These are phyloP conservation scores for Echium plantagineum DNA, from an alignment of 257 asterid genomes.

Conservation along the genomic window DNA sequence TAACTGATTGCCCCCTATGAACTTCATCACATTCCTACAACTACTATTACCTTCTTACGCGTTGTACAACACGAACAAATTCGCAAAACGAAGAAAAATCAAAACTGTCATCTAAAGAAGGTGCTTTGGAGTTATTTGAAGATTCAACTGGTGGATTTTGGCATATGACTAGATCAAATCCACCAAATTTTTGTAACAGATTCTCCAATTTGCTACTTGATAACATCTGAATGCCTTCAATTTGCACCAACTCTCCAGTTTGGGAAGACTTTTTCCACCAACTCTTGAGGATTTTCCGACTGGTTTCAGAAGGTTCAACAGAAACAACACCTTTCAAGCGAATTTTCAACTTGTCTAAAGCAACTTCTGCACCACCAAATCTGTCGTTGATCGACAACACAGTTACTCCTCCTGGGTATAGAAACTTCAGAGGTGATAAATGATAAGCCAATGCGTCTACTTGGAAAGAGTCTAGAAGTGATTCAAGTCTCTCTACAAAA, in stretches of 20 bases:
- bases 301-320: slow-evolving; percentile 51
- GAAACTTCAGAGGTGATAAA: slow-evolving; percentile 45
- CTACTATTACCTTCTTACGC: slow-evolving; percentile 32
- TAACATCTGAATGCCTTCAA: slow-evolving; percentile 36
- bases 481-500: slow-evolving; percentile 41
- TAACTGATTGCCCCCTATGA: no score
- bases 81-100: slow-evolving; percentile 58
- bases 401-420: slow-evolving; percentile 47
- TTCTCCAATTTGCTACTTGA: slow-evolving; percentile 39
- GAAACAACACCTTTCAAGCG: slow-evolving; percentile 52
- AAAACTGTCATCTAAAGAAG: slow-evolving; percentile 19
- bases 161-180: slow-evolving; percentile 58
- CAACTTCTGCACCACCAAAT: slow-evolving; percentile 72
- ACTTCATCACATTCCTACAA: no score
- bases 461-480: slow-evolving; percentile 53
- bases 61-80: slow-evolving; percentile 58
- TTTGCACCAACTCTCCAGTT: slow-evolving; percentile 68
- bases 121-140: slow-evolving; percentile 9
- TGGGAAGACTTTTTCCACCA: slow-evolving; percentile 76
- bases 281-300: slow-evolving; percentile 44
- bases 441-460: slow-evolving; percentile 68
- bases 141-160: slow-evolving; percentile 37
- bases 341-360: slow-evolving; percentile 66
- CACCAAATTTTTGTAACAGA: slow-evolving; percentile 33
- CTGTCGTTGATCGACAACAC: slow-evolving; percentile 62